Evolutionary conservation across 257 asterid genomes (phyloP), one percentile per base, ranked within the genome.

Genomic region (Catharanthus roseus): DNA sequence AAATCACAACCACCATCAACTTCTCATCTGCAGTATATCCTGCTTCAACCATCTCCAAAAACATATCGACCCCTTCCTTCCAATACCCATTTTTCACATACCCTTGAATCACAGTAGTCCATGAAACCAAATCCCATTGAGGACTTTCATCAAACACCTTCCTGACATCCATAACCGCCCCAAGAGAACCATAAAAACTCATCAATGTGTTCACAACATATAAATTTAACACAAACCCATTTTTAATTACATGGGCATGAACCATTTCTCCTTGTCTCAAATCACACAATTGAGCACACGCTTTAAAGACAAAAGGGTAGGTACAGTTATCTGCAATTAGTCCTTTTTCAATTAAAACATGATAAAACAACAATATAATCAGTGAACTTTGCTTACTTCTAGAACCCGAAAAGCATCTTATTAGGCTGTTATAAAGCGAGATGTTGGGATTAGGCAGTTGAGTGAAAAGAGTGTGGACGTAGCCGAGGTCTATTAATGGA

Each of bases 21-120:
- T 71, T 84, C 62, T 70, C 82, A 41, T 84, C 88, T 23, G 82
- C 82, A 45, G 21, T 49, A 56, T 71, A 68, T 18, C 84, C 81
- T 0, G 33, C 63, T 10, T 67, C 82, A 72, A 80, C 49, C 85
- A 81, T 74, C 7, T 72, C 71, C 42, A 77, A 77, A 65, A 81
- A 81, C 63, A 77, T 64, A 38, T 73, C 77, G 15, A 79, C 57
- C 47, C 81, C 88, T 69, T 77, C 79, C 64, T 45, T 76, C 76
- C 67, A 74, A 24, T 72, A 41, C 72, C 83, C 85, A 33, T 55
- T 78, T 49, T 70, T 76, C 45, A 75, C 87, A 45, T 80, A 80
- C 68, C 83, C 85, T 73, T 83, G 83, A 65, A 80, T 76, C 76
- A 83, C 70, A 10, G 75, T 65, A 49, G 87, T 83, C 85, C 85